Conservation (phyloP, 345 rosid genomes). For the Euphorbia tirucalli region DNA sequence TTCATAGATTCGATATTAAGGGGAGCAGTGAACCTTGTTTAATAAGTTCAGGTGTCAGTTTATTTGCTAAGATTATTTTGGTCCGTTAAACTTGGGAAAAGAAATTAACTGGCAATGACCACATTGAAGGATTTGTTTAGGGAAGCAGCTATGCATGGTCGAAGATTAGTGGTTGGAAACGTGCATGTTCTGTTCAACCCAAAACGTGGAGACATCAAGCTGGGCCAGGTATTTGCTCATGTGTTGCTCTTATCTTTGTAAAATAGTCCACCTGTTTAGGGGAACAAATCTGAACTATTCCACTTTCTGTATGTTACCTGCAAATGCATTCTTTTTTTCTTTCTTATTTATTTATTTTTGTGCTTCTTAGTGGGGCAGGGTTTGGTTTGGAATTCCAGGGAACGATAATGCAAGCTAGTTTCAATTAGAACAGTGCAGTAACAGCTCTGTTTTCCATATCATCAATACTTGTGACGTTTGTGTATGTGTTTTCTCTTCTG, state of each 20-base stretch:
- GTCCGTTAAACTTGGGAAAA: not conserved
- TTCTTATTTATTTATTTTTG: too few species aligned
- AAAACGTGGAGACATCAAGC: slow-evolving; percentile 84
- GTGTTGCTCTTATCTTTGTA: slow-evolving; percentile 14
- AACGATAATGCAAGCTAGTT: not conserved
- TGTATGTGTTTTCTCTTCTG: not conserved
- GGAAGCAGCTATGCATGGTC: slow-evolving; percentile 31
- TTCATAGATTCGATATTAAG: too few species aligned
- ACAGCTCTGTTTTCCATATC: slow-evolving; percentile 3
- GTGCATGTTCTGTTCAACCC: slow-evolving; percentile 80
- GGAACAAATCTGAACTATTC: not conserved
- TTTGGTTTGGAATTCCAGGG: not conserved
- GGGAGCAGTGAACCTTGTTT: too few species aligned
- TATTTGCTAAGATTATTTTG: not conserved
- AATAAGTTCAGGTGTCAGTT: too few species aligned
- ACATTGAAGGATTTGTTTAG: slow-evolving; percentile 23
- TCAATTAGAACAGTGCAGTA: not conserved
- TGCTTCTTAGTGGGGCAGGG: too few species aligned
- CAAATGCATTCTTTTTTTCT: too few species aligned
- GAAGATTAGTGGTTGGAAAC: slow-evolving; percentile 66
- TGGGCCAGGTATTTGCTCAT: slow-evolving; percentile 71
- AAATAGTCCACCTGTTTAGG: not conserved
- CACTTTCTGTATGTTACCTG: not conserved
- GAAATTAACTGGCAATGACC: not conserved
- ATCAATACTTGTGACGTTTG: slow-evolving; percentile 5